A percentile compares a stretch with the other conserved stretches of the same genome.
Conservation (phyloP, 2,329 filamentous ascomycete genomes). For the Endoconidiophora laricicola region DNA sequence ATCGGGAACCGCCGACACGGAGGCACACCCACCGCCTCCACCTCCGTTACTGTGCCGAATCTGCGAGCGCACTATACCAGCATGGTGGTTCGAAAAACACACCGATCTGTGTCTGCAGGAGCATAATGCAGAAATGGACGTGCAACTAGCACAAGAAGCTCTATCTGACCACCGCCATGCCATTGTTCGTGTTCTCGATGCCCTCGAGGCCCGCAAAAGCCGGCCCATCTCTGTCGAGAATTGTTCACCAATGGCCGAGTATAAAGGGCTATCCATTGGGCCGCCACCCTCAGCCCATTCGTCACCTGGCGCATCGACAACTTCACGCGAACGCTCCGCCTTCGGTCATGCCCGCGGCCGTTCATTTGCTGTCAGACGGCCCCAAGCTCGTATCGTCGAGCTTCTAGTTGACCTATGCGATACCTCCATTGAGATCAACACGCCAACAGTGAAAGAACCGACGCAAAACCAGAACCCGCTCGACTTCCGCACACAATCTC, state of each 20-base stretch:
- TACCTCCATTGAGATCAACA: conserved; percentile 86
- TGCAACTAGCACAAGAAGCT: conserved; percentile 87
- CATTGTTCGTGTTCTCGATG: conserved; percentile 90
- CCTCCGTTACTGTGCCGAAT: conserved; percentile 84
- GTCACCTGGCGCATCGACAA: conserved; percentile 54
- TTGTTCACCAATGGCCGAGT: conserved; percentile 49
- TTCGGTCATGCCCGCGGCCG: conserved; percentile 66
- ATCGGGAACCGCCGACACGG: conserved; percentile 56
- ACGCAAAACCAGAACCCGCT: conserved; percentile 38
- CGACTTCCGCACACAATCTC: conserved; percentile 83
- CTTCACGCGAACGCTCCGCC: conserved; percentile 57
- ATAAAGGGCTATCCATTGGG: conserved; percentile 76
- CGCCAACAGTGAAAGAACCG: conserved; percentile 78
- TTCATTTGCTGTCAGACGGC: conserved; percentile 81
- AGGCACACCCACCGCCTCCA: conserved; percentile 64
- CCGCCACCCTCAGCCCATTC: conserved; percentile 54
- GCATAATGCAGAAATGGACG: conserved; percentile 92
- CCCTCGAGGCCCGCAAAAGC: conserved; percentile 63
- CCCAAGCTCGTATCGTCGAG: conserved; percentile 85
- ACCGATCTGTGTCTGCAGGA: conserved; percentile 92
- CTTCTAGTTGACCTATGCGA: conserved; percentile 89
- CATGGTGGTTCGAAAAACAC: conserved; percentile 99
- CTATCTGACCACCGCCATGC: conserved; percentile 82
- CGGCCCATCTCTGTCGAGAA: conserved; percentile 42
- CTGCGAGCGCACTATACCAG: conserved; percentile 89